Conservation (phyloP, 768 basidiomycete species). For the Tephrocybe sp. region DNA sequence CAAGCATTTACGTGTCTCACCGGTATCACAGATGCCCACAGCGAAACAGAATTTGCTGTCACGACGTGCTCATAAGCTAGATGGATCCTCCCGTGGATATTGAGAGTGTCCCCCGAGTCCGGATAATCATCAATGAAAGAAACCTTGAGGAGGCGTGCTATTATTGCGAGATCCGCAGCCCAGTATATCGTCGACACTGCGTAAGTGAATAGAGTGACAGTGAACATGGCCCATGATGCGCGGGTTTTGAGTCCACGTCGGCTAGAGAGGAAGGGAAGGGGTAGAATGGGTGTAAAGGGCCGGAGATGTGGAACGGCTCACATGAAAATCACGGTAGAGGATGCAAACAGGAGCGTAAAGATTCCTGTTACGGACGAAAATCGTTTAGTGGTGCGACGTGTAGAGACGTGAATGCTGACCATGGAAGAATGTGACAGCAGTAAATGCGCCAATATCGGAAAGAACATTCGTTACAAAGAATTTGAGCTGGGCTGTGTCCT, state of each 20-base stretch:
- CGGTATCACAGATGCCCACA: conserved; percentile 1
- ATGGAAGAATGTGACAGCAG: conserved; percentile 1
- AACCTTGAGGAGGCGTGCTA: not conserved
- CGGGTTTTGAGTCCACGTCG: conserved; percentile 8
- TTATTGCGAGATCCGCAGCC: conserved; percentile 4
- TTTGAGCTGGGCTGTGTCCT: too few relatives aligned
- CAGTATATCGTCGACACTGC: conserved; percentile 5
- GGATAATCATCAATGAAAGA: not conserved
- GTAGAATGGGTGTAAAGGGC: conserved; percentile 2
- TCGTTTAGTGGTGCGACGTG: too few relatives aligned
- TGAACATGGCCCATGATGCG: conserved; percentile 6
- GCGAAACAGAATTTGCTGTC: not conserved
- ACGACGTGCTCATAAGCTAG: not conserved
- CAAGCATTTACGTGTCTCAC: not conserved
- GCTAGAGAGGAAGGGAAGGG: not conserved
- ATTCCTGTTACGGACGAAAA: too few relatives aligned
- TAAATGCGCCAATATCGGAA: too few relatives aligned
- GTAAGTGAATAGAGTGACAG: conserved; percentile 1
- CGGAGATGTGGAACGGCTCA: conserved; percentile 27
- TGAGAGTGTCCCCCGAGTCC: not conserved
- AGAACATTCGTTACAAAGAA: too few relatives aligned
- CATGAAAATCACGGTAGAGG: conserved; percentile 33
- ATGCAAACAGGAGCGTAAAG: conserved; percentile 17
- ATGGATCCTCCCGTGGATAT: not conserved
- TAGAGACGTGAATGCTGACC: too few relatives aligned